Base-by-base conservation (phyloP, 805 yeast species). In the Candida sakaeoensis region DNA sequence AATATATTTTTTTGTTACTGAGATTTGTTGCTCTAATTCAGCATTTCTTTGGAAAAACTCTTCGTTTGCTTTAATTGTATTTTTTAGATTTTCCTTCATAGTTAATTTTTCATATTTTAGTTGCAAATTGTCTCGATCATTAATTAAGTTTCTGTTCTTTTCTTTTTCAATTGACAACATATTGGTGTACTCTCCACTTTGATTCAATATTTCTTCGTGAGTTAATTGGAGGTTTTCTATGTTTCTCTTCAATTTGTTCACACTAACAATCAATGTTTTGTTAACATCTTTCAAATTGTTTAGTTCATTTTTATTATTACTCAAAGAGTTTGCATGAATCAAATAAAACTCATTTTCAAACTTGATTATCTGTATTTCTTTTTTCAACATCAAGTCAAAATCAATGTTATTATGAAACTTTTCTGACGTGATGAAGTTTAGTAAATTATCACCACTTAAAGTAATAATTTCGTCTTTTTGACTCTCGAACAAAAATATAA, bases 301-400 rank as follows among this genome's bases (percentile, higher is more conserved):
- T 18, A 68, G 52, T 46, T 68, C 74, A 44, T 61, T 59, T 38
- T 57, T 56, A 46, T 64, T 65, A 39, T 61, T 59, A 39, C 57
- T 63, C 29, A 67, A 49, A 5, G 67, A 57, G 48, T 65, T 68
- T 15, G 68, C 64, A 42, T 60, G 59, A 25, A 65, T 55, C 36
- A 69, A 53, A 36, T 63, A 63, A 47, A 54, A 63, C 37, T 65
- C 70, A 44, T 65, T 65, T 40, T 64, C 70, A 38, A 56, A 65
- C 46, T 60, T 60, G 43, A 63, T 52, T 7, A 64, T 42, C 5
- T 48, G 36, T 2, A 63, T 62, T 26, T 57, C 51, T 19, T 44
- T 41, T 16, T 44, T 37, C n/a, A 56, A 42, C 1, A 52, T 41
- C 8, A 38, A 40, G 3, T 23, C 18, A 42, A 55, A 45, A 17